A percentile compares a stretch with the other conserved stretches of the same genome.
Conservation (phyloP, 2,329 filamentous ascomycete species). For the Diaporthe ilicicola region DNA sequence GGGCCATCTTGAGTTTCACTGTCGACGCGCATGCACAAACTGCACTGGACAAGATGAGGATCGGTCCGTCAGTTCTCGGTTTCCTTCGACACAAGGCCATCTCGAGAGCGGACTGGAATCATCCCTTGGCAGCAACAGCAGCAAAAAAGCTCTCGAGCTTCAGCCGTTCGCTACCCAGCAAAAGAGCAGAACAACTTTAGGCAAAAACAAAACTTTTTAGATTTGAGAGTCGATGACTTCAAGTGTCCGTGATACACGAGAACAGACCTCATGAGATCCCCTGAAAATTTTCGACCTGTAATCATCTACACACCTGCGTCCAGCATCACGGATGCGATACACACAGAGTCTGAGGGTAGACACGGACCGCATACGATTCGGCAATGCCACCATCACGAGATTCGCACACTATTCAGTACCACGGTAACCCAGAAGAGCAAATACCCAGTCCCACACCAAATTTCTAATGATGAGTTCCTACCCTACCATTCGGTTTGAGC, state of each 20-base stretch:
- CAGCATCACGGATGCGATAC: not conserved
- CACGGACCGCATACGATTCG: not conserved
- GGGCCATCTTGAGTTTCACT: constrained; percentile 19
- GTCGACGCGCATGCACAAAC: constrained; percentile 1
- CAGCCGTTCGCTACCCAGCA: constrained; percentile 25
- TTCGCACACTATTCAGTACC: not conserved
- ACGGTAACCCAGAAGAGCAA: not conserved
- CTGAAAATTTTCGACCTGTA: not conserved
- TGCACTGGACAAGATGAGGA: constrained; percentile 30
- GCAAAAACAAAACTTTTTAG: constrained; percentile 20
- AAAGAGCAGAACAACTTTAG: constrained; percentile 26
- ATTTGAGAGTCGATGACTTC: constrained; percentile 8
- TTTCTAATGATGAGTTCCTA: not conserved
- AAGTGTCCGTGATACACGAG: constrained; percentile 24
- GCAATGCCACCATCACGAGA: constrained; percentile 2
- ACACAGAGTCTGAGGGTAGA: not conserved
- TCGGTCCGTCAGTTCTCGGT: constrained; percentile 1
- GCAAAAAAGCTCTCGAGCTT: constrained; percentile 18
- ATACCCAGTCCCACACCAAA: not conserved
- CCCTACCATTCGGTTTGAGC: not conserved
- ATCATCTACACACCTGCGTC: not conserved
- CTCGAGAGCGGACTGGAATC: constrained; percentile 15
- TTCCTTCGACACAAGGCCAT: constrained; percentile 4
- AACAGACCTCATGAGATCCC: not conserved
- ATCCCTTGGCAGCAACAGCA: constrained; percentile 19